Base-by-base conservation (phyloP, 495 filamentous ascomycete genomes). In the Annulohypoxylon stygium region DNA sequence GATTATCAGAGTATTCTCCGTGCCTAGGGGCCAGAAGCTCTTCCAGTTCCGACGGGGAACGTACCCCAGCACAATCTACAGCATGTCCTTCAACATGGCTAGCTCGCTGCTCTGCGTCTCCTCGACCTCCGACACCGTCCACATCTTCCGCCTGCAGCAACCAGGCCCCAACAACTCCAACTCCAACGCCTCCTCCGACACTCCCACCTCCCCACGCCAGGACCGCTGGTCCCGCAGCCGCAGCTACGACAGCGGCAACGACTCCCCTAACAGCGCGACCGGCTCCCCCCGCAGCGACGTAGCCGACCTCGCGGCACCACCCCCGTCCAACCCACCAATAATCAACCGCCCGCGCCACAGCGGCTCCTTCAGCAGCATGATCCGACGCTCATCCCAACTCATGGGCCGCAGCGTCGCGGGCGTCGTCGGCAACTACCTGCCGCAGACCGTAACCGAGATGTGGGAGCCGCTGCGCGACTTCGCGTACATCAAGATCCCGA, bases 51-150 rank as follows among this genome's bases (percentile, higher is more conserved):
- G 96, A 63, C 88, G 96, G 70, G 96, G 96, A 26, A 97, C 94
- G 9, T 97, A 97, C 80, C 96, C 96, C 0, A 93, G 93, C 3
- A 90, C 92, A 20, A 98, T 99, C 67, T 97, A 92, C 81, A 97
- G 94, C 89, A 98, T 99, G 96, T 96, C 93, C n/a, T 99, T 98
- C 85, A 99, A 99, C 79, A 88, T 93, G 14, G 94, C 92, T 36
- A 97, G 94, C 3, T 96, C 95, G 6, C 86, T 99, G 2, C 90
- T 99, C 39, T 97, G 94, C 75, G 94, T 98, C 62, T 98, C 95
- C 11, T 98, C 95, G 9, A 93, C 93, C 2, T 95, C 94, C 0
- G 97, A 99, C 76, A 99, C 96, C 11, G 92, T 99, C n/a, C 96
- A 99, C 77, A 90, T 99, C 57, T 99, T 98, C 82, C 93, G 95